Conservation (phyloP, 176 grass and related monocot species). For the Aechmea fasciata region DNA sequence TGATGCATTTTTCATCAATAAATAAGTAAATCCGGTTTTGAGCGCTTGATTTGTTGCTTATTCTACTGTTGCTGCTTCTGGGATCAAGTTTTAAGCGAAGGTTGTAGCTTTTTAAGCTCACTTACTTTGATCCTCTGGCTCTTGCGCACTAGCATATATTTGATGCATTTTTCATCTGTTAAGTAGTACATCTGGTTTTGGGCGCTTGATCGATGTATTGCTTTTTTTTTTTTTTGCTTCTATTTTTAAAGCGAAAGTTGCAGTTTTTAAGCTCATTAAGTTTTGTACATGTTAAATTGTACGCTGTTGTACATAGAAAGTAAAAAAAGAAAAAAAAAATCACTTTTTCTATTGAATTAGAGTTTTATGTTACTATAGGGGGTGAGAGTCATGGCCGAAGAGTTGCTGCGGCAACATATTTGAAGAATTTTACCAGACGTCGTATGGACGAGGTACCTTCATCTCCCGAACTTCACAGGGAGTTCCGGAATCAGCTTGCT, state of each 20-base stretch:
- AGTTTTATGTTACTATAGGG: conserved; percentile 18
- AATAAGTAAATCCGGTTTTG: too few relatives aligned
- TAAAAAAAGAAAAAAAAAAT: neutral
- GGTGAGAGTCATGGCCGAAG: conserved; percentile 54
- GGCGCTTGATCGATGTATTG: neutral
- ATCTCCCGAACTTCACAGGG: conserved; percentile 28
- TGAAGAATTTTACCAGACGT: conserved; percentile 49
- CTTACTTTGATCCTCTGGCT: too few relatives aligned
- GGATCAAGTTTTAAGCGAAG: too few relatives aligned
- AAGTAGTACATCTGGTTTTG: too few relatives aligned
- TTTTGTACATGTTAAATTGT: too few relatives aligned
- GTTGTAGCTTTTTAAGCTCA: too few relatives aligned
- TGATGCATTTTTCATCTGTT: too few relatives aligned
- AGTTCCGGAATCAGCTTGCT: conserved; percentile 49
- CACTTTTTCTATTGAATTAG: neutral
- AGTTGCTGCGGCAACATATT: conserved; percentile 61
- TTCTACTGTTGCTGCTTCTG: neutral
- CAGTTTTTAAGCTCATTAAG: too few relatives aligned
- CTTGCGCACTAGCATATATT: too few relatives aligned
- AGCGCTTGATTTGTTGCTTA: neutral
- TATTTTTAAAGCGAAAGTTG: too few relatives aligned
- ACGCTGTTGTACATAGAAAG: neutral
- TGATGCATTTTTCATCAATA: too few relatives aligned
- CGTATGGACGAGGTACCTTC: conserved; percentile 23
- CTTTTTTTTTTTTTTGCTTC: too few relatives aligned